Evolutionary conservation across 164 flowering plant species (phyloP), one percentile per base, ranked within the genome.

Genomic region (Aristolochia contorta): DNA sequence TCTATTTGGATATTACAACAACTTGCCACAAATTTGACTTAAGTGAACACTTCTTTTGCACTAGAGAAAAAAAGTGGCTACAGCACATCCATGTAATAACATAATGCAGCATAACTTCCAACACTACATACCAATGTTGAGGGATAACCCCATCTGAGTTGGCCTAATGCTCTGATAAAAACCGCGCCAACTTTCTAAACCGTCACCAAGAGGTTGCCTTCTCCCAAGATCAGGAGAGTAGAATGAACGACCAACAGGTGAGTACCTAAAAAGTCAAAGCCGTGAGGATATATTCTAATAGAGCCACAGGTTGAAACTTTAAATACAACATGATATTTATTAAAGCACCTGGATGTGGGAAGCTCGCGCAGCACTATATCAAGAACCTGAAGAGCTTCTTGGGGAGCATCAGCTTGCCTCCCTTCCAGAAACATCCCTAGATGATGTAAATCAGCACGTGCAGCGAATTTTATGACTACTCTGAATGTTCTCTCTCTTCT

Each of bases 81-180:
- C 5, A 37, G 43, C 43, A 37, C 1, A 37, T 37, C 43, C 43
- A 37, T 37, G 43, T 0, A 37, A 37, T 37, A 37, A 37, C 43
- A 37, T 7, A 32, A 8, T 37, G 43, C 5, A 37, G 7, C 43
- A 37, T 37, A 37, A 37, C 3, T 37, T 7, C 3, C 43, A 4
- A 37, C 7, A 37, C 7, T 37, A 37, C 43, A 37, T 73, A 89
- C 99, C 99, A 60, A 94, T 94, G 65, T 94, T 94, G 48, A 94
- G 75, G 0, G 99, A 94, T 7, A 94, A 68, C 0, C 99, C 99
- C 99, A 90, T 94, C 71, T 94, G 99, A 12, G 99, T 94, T 7
- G 99, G 97, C 2, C 99, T 86, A 43, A 91, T 85, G 63, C 99
- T 94, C 71, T 94, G 99, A 63, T 94, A 87, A 67, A 94, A 94